These are phyloP conservation scores for Euphorbia schlechtendalii DNA, from an alignment of 441 rosid genomes.

Conservation along the genomic window DNA sequence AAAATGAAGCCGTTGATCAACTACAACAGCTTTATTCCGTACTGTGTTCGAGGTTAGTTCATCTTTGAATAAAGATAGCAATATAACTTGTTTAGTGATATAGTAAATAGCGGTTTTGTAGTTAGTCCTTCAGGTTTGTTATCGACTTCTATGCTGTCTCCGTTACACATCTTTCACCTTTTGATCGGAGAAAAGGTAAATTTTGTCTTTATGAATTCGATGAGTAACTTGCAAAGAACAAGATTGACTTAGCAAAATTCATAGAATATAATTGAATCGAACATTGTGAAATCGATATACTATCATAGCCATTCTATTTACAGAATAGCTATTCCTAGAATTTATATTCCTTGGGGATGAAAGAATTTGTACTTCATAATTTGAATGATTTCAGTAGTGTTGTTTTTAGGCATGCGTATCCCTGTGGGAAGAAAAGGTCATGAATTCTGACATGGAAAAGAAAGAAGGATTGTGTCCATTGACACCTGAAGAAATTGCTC, in stretches of 20 bases:
- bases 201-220: no score
- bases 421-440: constrained; percentile 88
- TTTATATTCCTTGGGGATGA: no score
- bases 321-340: no score
- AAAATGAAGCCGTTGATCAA: neutral
- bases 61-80: no score
- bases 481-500: constrained; percentile 61
- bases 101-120: constrained; percentile 14
- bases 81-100: constrained; percentile 21
- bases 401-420: constrained; percentile 63
- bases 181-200: neutral
- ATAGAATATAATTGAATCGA: no score
- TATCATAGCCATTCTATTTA: no score
- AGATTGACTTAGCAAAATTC: no score
- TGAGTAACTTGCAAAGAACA: no score
- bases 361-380: neutral
- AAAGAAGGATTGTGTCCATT: constrained; percentile 83
- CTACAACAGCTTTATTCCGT: no score
- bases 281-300: no score
- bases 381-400: neutral
- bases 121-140: constrained; percentile 42
- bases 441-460: constrained; percentile 67
- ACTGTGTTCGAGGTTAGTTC: no score
- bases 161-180: constrained; percentile 39
- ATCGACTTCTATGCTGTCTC: constrained; percentile 30